Percentiles rank a stretch among this genome's conserved stretches.
These are phyloP conservation scores for Neonectria neomacrospora DNA, from an alignment of 2,329 filamentous ascomycete genomes.

Conservation along the genomic window DNA sequence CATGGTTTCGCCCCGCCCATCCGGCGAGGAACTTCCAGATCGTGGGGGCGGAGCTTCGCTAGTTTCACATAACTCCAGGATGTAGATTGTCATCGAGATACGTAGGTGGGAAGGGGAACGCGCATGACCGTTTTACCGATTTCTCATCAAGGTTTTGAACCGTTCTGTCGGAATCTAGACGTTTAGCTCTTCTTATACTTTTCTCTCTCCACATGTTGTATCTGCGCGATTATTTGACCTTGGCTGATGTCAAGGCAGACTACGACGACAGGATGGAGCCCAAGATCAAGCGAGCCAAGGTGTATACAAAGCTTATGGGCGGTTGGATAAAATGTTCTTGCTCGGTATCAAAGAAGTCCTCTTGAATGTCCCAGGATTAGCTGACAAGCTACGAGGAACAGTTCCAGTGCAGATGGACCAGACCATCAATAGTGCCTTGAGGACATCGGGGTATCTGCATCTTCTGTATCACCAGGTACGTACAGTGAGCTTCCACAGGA, in stretches of 20 bases:
- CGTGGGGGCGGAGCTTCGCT: not conserved
- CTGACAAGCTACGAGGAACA: constrained; percentile 45
- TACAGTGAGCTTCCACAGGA: not conserved
- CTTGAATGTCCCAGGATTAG: constrained; percentile 42
- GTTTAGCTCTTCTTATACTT: not conserved
- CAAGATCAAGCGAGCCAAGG: constrained; percentile 29
- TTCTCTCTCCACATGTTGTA: not conserved
- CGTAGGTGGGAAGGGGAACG: not conserved
- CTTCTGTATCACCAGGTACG: constrained; percentile 49
- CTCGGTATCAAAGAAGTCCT: constrained; percentile 47
- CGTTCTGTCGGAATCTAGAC: not conserved
- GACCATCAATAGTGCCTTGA: constrained; percentile 48
- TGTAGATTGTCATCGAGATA: constrained; percentile 4
- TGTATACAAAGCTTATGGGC: constrained; percentile 46
- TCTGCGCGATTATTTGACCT: not conserved
- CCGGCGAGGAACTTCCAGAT: not conserved
- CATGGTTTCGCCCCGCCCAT: not conserved
- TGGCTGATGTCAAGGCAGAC: constrained; percentile 25
- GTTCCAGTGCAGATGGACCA: constrained; percentile 47
- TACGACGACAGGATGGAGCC: constrained; percentile 14
- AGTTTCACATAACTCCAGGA: not conserved
- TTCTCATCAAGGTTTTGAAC: not conserved
- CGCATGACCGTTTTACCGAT: not conserved
- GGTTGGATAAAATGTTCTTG: constrained; percentile 47
- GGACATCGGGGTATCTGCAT: constrained; percentile 48